A percentile compares a stretch with the other conserved stretches of the same genome.
Conservation (phyloP, 129 eudicot species). For the Helianthus tuberosus region DNA sequence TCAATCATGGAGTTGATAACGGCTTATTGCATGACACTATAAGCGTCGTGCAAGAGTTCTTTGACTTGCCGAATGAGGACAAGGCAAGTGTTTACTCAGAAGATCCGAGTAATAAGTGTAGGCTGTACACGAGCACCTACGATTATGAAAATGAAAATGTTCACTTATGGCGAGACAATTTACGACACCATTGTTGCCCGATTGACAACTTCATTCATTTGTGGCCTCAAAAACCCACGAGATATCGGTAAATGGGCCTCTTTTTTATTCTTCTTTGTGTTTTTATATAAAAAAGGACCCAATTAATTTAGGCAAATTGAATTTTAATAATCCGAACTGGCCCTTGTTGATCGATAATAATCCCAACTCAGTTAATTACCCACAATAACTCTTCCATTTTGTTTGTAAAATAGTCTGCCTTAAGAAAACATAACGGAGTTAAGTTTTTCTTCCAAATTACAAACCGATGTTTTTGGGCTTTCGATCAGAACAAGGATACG, state of each 20-base stretch:
- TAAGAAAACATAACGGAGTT: no score
- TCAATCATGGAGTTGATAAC: conserved; percentile 61
- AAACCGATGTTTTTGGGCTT: no score
- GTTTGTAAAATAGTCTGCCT: no score
- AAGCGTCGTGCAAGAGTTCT: conserved; percentile 52
- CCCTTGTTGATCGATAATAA: no score
- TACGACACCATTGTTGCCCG: conserved; percentile 65
- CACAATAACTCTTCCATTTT: no score
- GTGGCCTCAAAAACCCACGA: conserved; percentile 65
- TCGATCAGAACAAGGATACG: no score
- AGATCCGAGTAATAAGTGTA: conserved; percentile 35
- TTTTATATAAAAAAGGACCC: not conserved
- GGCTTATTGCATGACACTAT: conserved; percentile 36
- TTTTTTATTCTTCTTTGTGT: not conserved
- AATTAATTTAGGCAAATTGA: no score
- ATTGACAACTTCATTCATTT: conserved; percentile 44
- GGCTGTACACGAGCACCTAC: conserved; percentile 54
- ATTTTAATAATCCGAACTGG: no score
- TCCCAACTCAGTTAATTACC: no score
- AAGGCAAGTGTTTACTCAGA: conserved; percentile 37
- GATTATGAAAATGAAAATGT: conserved; percentile 36
- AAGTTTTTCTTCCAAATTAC: no score
- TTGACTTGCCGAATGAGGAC: conserved; percentile 51
- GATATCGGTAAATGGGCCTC: conserved; percentile 46
- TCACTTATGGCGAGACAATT: conserved; percentile 49